A percentile compares a stretch with the other conserved stretches of the same genome.
phyloP scores from a whole-genome alignment of 2,329 filamentous ascomycete species.

The Aspergillus persii region DNA sequence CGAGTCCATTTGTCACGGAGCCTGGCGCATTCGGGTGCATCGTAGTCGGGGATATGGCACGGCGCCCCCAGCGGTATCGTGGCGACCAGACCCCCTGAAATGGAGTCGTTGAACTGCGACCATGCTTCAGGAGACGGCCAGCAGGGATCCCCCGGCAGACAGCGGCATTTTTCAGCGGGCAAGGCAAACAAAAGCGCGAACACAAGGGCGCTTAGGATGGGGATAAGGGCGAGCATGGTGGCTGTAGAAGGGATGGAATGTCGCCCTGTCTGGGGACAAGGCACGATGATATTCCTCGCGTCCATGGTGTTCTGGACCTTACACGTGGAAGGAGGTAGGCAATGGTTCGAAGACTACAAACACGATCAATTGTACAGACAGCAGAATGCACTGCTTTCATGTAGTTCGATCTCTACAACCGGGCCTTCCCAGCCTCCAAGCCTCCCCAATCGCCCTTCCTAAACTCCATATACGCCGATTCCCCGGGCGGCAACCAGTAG shows the following conservation, averaged over 20 bases:
- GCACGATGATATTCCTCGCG: too few relatives aligned
- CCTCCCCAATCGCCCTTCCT: constrained; percentile 57
- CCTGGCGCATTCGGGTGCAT: constrained; percentile 44
- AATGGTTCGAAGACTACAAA: too few relatives aligned
- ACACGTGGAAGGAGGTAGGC: too few relatives aligned
- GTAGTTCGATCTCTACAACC: constrained; percentile 35
- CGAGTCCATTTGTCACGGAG: constrained; percentile 46
- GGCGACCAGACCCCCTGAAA: constrained; percentile 52
- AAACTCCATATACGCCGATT: constrained; percentile 59
- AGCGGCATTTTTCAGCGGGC: constrained; percentile 38
- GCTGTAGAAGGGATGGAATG: neutral
- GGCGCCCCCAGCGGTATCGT: constrained; percentile 53
- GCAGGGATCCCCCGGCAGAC: constrained; percentile 52
- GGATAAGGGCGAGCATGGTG: neutral
- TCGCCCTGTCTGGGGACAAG: too few relatives aligned
- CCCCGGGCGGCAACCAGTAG: constrained; percentile 49
- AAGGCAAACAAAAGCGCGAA: neutral
- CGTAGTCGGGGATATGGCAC: constrained; percentile 53
- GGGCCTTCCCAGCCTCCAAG: constrained; percentile 46
- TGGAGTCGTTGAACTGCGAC: constrained; percentile 51
- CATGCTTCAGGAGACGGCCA: constrained; percentile 54
- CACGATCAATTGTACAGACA: too few relatives aligned
- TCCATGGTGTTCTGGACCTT: too few relatives aligned
- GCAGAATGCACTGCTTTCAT: too few relatives aligned
- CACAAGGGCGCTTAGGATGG: neutral